phyloP scores from a whole-genome alignment of 2,329 filamentous ascomycete genomes.

The Apiospora rasikravindrae region DNA sequence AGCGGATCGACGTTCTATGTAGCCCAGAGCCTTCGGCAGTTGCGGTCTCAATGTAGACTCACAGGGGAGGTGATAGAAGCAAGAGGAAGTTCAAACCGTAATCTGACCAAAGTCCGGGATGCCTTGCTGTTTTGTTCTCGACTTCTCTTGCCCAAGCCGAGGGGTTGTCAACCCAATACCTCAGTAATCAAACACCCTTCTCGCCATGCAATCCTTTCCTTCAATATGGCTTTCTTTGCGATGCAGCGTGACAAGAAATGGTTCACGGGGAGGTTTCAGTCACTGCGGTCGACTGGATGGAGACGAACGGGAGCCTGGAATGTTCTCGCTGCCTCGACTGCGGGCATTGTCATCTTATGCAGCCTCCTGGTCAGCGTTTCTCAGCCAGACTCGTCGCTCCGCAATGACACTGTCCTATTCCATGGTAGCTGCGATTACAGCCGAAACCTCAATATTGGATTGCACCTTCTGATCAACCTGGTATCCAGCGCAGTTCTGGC shows the following conservation, averaged over 20 bases:
- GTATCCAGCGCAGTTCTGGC: background rate
- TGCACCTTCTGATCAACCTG: background rate
- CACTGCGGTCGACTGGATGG: slow-evolving; percentile 1
- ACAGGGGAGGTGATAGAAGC: no score
- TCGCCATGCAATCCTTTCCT: no score
- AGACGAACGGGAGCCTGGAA: background rate
- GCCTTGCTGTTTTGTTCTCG: no score
- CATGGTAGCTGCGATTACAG: background rate
- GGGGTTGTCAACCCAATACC: no score
- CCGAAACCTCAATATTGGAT: background rate
- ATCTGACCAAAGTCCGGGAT: no score
- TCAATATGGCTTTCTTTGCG: background rate
- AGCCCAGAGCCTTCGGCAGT: no score
- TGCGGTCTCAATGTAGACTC: no score
- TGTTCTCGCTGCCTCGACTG: background rate
- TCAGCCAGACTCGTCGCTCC: background rate
- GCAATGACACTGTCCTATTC: background rate
- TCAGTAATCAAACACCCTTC: no score
- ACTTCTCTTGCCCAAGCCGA: no score
- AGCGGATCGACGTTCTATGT: no score
- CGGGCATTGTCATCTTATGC: background rate
- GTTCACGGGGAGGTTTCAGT: background rate
- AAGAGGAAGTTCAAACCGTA: no score
- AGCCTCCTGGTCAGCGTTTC: background rate
- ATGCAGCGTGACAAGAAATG: background rate